Evolutionary conservation across 139 green algal genomes (phyloP).

Genomic region (Coelastrella sp.): DNA sequence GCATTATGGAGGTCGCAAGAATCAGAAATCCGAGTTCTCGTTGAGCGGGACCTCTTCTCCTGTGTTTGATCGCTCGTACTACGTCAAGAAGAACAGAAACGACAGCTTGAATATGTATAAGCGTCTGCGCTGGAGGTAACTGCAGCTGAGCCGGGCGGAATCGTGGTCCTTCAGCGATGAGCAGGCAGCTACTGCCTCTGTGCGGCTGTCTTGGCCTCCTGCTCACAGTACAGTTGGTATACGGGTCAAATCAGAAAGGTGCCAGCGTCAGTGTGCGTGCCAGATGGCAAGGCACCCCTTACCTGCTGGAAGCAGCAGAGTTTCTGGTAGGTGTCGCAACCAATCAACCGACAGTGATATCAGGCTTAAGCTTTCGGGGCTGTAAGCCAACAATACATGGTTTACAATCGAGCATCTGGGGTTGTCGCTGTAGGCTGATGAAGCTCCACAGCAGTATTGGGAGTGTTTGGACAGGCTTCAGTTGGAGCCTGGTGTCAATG

Average conservation of each 20-base stretch:
- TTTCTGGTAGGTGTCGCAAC: slow-evolving; percentile 71
- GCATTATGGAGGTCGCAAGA: no score
- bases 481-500: neutral
- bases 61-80: no score
- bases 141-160: no score
- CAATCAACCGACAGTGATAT: neutral
- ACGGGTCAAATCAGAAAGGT: slow-evolving; percentile 46
- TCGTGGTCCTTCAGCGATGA: neutral
- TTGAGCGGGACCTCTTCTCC: no score
- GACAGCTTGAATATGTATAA: no score
- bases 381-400: neutral
- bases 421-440: slow-evolving; percentile 59
- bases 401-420: neutral
- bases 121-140: no score
- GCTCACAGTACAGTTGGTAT: neutral
- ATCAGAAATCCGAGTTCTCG: no score
- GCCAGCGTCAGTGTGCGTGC: slow-evolving; percentile 67
- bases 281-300: slow-evolving; percentile 72
- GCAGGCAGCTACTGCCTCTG: neutral
- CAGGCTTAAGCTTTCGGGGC: neutral
- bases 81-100: no score
- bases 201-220: slow-evolving; percentile 17
- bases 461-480: slow-evolving; percentile 50
- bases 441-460: slow-evolving; percentile 65
- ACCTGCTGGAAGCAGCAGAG: slow-evolving; percentile 78